These are phyloP conservation scores for Puccinia hordei DNA, from an alignment of 1,284 basidiomycete species.

Conservation along the genomic window DNA sequence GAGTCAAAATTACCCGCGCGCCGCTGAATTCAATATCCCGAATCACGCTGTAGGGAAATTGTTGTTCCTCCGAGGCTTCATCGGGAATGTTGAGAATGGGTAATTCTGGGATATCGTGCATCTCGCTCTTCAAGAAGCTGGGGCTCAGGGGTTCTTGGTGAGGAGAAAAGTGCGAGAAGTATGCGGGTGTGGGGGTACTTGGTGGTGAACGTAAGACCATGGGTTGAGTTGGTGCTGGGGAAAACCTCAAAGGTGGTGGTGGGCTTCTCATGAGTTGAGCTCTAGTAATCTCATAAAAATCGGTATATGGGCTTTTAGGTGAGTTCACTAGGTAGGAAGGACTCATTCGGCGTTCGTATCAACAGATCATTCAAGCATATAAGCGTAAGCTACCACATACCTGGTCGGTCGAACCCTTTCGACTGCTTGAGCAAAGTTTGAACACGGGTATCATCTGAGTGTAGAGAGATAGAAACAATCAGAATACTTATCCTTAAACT, in stretches of 20 bases:
- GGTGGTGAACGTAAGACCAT: background rate
- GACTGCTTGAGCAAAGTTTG: constrained; percentile 26
- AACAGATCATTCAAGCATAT: background rate
- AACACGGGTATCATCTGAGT: constrained; percentile 10
- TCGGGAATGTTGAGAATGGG: constrained; percentile 24
- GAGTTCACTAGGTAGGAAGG: constrained; percentile 11
- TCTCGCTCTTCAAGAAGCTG: background rate
- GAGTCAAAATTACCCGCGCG: constrained; percentile 32
- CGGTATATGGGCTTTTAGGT: constrained; percentile 24
- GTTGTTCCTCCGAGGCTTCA: constrained; percentile 29
- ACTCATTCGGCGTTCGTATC: background rate
- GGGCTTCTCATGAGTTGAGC: constrained; percentile 20
- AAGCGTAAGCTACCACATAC: background rate
- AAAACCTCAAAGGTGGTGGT: constrained; percentile 24
- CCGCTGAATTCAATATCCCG: constrained; percentile 28
- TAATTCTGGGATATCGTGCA: constrained; percentile 23
- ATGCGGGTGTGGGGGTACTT: background rate
- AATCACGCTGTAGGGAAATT: constrained; percentile 31
- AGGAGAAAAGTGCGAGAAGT: background rate
- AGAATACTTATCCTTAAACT: background rate
- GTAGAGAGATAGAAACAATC: background rate
- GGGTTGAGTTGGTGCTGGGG: constrained; percentile 21
- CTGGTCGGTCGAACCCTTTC: constrained; percentile 19
- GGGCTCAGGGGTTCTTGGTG: background rate
- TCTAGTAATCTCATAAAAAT: constrained; percentile 18